phyloP scores from a whole-genome alignment of 139 green algal genomes.

The Chlamydomonas eustigma region DNA sequence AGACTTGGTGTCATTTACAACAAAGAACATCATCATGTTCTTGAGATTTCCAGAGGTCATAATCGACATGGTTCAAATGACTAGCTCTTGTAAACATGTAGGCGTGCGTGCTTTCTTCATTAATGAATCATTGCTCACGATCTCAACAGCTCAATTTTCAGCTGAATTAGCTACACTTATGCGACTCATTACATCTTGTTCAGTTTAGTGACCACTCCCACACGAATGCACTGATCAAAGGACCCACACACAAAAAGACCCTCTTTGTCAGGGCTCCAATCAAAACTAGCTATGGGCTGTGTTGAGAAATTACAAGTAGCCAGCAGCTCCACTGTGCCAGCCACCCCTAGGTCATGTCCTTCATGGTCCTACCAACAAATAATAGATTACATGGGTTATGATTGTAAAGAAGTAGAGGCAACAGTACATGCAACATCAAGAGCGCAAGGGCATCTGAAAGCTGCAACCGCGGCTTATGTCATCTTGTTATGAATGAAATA shows the following conservation, averaged over 20 bases:
- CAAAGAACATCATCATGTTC: too few species aligned
- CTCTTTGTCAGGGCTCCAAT: slow-evolving; percentile 72
- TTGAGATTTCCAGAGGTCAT: too few species aligned
- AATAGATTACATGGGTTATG: too few species aligned
- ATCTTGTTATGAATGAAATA: not conserved
- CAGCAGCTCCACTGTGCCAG: slow-evolving; percentile 69
- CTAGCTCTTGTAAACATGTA: too few species aligned
- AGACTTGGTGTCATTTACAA: too few species aligned
- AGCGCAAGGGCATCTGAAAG: too few species aligned
- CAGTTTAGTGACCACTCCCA: slow-evolving; percentile 78
- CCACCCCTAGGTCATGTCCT: slow-evolving; percentile 60
- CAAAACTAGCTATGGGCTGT: slow-evolving; percentile 68
- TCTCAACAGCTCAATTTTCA: too few species aligned
- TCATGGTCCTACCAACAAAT: slow-evolving; percentile 52
- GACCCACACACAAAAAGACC: slow-evolving; percentile 60
- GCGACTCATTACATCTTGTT: slow-evolving; percentile 41
- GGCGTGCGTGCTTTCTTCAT: too few species aligned
- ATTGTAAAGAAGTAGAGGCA: not conserved
- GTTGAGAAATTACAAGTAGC: slow-evolving; percentile 54
- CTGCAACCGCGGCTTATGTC: too few species aligned
- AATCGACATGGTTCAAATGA: too few species aligned
- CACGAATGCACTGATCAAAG: slow-evolving; percentile 83
- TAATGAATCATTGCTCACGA: too few species aligned
- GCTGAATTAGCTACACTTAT: too few species aligned
- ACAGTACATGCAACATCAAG: not conserved